Conservation (phyloP, 768 basidiomycete species). For the Coprinopsis strossmayeri region DNA sequence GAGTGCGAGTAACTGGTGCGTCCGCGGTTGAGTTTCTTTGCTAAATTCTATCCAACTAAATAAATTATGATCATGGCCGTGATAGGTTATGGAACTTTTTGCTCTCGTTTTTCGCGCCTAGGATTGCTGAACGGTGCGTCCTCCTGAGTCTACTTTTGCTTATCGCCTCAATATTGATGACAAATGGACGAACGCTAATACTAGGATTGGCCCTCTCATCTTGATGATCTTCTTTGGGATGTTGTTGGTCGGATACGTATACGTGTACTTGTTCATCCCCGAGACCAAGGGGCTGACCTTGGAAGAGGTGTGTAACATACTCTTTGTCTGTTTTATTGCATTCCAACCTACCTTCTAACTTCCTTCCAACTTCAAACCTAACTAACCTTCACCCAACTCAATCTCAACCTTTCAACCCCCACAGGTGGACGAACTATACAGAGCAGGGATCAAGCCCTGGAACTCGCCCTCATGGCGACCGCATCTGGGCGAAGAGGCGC, state of each 20-base stretch:
- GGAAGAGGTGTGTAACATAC: conserved; percentile 46
- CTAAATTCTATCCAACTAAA: background rate
- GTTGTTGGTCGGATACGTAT: conserved; percentile 61
- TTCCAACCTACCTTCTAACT: background rate
- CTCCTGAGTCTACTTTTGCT: background rate
- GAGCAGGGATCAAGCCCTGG: conserved; percentile 64
- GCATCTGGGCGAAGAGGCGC: conserved; percentile 35
- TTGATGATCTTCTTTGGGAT: conserved; percentile 72
- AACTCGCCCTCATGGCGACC: conserved; percentile 54
- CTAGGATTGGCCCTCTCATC: conserved; percentile 67
- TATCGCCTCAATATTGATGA: too few species aligned
- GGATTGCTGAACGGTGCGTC: conserved; percentile 49
- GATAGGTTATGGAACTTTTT: conserved; percentile 73
- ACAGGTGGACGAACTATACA: conserved; percentile 76
- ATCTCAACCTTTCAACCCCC: background rate
- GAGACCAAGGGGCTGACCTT: conserved; percentile 76
- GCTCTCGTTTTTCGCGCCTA: conserved; percentile 64
- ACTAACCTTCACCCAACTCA: background rate
- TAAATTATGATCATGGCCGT: conserved; percentile 25
- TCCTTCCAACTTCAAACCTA: background rate
- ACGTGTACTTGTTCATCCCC: conserved; percentile 72
- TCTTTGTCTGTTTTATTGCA: background rate
- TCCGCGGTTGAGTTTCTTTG: background rate
- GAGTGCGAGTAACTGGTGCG: conserved; percentile 40
- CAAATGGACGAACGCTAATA: background rate